Conservation (phyloP, 768 basidiomycete species). For the Favolaschia claudopus region DNA sequence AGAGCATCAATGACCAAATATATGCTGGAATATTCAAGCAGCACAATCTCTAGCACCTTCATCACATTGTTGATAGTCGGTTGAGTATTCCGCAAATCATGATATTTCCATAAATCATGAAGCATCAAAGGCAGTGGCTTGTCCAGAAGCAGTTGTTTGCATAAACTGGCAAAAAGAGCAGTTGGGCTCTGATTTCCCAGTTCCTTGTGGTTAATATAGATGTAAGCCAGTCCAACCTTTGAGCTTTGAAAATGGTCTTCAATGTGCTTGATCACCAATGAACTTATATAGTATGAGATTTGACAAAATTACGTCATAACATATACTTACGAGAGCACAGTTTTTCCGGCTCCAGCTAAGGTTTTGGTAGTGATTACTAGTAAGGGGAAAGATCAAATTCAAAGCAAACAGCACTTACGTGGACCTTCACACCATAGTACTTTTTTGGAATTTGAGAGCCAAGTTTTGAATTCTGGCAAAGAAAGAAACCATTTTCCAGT, state of each 20-base stretch:
- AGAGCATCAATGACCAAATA: constrained; percentile 4
- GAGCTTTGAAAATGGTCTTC: background rate
- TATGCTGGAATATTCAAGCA: background rate
- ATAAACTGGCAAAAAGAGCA: background rate
- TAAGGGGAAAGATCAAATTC: background rate
- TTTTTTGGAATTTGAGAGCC: background rate
- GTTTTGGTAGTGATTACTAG: no score
- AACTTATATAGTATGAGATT: background rate
- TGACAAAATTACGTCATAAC: background rate
- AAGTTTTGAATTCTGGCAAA: background rate
- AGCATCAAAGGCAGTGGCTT: background rate
- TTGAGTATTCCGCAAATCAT: background rate
- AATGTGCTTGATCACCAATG: background rate
- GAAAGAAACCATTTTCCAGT: no score
- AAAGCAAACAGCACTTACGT: background rate
- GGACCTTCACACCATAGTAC: constrained; percentile 5
- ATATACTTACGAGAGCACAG: constrained; percentile 5
- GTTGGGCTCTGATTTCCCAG: background rate
- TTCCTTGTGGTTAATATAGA: background rate
- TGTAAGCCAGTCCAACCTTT: background rate
- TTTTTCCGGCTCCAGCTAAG: constrained; percentile 14
- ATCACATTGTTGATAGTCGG: background rate
- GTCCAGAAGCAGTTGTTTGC: background rate
- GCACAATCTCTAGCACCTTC: background rate
- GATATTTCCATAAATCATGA: background rate